Conservation (phyloP, 805 yeast genomes). For the Starmera pachycereana region DNA sequence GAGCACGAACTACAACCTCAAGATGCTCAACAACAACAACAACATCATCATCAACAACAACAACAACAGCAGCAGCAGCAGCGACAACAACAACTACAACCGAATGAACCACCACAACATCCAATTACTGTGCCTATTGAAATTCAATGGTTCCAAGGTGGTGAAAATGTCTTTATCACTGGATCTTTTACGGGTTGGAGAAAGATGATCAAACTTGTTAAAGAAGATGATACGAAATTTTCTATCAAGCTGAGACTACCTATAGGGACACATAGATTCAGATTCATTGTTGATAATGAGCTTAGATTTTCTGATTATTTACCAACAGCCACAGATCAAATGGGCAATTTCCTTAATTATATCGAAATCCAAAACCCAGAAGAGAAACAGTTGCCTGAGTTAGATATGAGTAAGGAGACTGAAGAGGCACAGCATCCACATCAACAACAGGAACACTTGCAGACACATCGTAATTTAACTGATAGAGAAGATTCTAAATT, state of each 20-base stretch:
- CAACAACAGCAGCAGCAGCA: constrained; percentile 2
- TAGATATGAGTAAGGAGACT: constrained; percentile 21
- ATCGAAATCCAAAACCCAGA: constrained; percentile 49
- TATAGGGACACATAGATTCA: constrained; percentile 84
- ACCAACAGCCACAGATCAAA: constrained; percentile 96
- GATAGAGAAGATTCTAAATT: constrained; percentile 43
- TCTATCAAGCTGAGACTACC: constrained; percentile 70
- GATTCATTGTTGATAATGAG: constrained; percentile 92
- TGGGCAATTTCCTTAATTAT: constrained; percentile 92
- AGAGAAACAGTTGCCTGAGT: neutral
- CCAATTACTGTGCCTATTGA: constrained; percentile 38
- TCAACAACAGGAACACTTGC: constrained; percentile 4
- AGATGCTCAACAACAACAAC: constrained; percentile 4
- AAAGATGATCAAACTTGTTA: constrained; percentile 83
- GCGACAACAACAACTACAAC: constrained; percentile 2
- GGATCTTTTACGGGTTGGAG: constrained; percentile 99
- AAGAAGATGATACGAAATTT: constrained; percentile 42
- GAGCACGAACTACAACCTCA: constrained; percentile 17
- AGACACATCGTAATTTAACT: constrained; percentile 2
- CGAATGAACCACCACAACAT: neutral
- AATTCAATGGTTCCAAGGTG: constrained; percentile 94
- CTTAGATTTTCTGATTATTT: constrained; percentile 76
- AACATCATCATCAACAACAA: constrained; percentile 2
- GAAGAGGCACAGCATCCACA: constrained; percentile 22
- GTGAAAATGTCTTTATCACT: constrained; percentile 87